Evolutionary conservation across 768 basidiomycete species (phyloP).

Genomic region (Rhizopogon roseolus): DNA sequence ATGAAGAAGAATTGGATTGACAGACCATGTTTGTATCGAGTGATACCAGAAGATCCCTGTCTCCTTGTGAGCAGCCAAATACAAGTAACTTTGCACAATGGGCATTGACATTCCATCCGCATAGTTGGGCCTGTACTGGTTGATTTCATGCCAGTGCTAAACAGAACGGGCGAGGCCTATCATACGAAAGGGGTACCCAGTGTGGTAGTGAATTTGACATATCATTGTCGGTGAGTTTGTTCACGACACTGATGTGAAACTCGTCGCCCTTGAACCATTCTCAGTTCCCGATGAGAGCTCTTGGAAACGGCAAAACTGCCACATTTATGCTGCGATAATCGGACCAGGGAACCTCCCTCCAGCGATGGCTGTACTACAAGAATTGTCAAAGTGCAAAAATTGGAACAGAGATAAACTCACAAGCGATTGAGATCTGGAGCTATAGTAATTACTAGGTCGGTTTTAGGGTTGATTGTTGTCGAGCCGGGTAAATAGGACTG

Average conservation of each 20-base stretch:
- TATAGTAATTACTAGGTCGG: neutral
- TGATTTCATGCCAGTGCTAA: conserved; percentile 22
- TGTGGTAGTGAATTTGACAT: conserved; percentile 14
- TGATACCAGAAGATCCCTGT: conserved; percentile 36
- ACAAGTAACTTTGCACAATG: conserved; percentile 28
- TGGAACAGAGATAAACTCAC: neutral
- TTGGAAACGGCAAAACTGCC: neutral
- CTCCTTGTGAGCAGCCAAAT: conserved; percentile 23
- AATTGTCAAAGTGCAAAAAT: neutral
- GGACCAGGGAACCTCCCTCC: neutral
- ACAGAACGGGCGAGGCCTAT: conserved; percentile 2
- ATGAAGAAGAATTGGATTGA: conserved; percentile 3
- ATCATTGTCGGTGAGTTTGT: conserved; percentile 14
- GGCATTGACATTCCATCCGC: conserved; percentile 33
- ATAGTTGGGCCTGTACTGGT: conserved; percentile 15
- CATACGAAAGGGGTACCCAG: conserved; percentile 4
- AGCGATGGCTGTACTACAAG: neutral
- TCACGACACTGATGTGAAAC: conserved; percentile 12
- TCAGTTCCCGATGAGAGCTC: neutral
- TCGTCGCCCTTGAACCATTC: conserved; percentile 5
- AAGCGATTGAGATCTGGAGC: neutral
- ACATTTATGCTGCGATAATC: neutral
- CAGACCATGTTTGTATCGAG: conserved; percentile 9
- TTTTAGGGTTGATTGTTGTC: neutral
- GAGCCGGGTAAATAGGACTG: neutral